Evolutionary conservation across 495 filamentous ascomycete species (phyloP).

Genomic region (Penicillium paxilli): DNA sequence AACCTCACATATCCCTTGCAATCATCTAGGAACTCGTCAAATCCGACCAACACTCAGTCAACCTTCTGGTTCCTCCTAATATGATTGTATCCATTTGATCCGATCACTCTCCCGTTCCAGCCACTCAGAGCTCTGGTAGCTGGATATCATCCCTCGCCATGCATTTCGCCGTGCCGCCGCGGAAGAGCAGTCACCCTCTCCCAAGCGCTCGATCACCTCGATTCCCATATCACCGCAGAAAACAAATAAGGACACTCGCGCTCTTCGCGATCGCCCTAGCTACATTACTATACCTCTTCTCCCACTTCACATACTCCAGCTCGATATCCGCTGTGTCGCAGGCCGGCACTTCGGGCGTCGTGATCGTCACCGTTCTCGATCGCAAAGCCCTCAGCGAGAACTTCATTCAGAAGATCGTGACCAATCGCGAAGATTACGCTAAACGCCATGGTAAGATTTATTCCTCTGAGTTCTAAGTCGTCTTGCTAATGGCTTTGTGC

Average conservation of each 20-base stretch:
- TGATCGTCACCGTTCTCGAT: slow-evolving; percentile 87
- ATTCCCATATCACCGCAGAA: slow-evolving; percentile 62
- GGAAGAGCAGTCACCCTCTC: slow-evolving; percentile 73
- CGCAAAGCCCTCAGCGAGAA: slow-evolving; percentile 53
- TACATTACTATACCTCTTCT: slow-evolving; percentile 62
- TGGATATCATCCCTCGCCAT: slow-evolving; percentile 49
- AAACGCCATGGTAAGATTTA: slow-evolving; percentile 76
- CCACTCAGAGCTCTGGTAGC: slow-evolving; percentile 19
- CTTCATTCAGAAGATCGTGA: slow-evolving; percentile 69
- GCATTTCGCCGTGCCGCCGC: slow-evolving; percentile 89
- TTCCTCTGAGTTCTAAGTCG: neutral
- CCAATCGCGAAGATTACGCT: slow-evolving; percentile 87
- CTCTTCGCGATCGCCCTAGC: slow-evolving; percentile 57
- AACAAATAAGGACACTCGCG: slow-evolving; percentile 63
- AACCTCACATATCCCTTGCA: too few relatives aligned
- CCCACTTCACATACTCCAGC: slow-evolving; percentile 45
- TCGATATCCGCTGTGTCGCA: slow-evolving; percentile 42
- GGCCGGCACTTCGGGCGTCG: slow-evolving; percentile 73
- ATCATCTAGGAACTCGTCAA: too few relatives aligned
- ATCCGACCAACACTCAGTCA: too few relatives aligned
- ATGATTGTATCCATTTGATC: slow-evolving; percentile 18
- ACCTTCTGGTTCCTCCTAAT: too few relatives aligned
- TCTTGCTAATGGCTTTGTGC: neutral
- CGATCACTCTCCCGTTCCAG: slow-evolving; percentile 5
- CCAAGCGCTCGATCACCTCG: slow-evolving; percentile 59